These are phyloP conservation scores for Diaporthe longicolla DNA, from an alignment of 2,329 filamentous ascomycete species.

Conservation along the genomic window DNA sequence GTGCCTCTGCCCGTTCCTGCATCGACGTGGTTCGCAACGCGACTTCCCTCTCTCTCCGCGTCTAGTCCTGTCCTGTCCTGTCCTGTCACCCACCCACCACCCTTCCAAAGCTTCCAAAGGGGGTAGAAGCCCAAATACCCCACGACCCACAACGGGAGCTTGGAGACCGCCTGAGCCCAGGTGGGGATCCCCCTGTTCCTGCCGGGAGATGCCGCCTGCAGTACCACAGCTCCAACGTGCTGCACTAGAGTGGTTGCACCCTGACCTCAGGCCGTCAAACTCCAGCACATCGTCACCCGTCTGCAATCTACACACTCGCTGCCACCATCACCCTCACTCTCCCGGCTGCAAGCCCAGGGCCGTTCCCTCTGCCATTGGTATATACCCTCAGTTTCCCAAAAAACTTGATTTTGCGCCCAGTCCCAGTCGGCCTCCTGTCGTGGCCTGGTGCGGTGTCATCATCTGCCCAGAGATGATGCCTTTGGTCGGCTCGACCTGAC, in stretches of 20 bases:
- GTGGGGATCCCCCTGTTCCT: constrained; percentile 24
- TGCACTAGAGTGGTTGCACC: not conserved
- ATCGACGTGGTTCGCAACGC: not conserved
- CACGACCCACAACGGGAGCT: constrained; percentile 19
- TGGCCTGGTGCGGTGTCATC: constrained; percentile 5
- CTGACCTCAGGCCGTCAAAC: not conserved
- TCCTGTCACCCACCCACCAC: no score
- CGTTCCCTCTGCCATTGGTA: not conserved
- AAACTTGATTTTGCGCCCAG: no score
- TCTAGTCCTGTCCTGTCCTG: not conserved
- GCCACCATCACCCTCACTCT: not conserved
- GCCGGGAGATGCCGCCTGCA: constrained; percentile 12
- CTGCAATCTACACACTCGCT: not conserved
- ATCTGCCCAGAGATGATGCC: constrained; percentile 8
- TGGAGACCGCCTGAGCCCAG: not conserved
- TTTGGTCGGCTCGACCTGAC: not conserved
- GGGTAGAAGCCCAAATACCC: not conserved
- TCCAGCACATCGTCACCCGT: not conserved
- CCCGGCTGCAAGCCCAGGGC: not conserved
- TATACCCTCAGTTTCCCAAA: not conserved
- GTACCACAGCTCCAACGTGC: constrained; percentile 1
- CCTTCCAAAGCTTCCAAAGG: not conserved
- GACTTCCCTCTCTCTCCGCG: not conserved
- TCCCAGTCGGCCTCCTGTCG: not conserved
- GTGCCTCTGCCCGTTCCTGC: not conserved